Percentiles rank a stretch among this genome's conserved stretches.
Conservation (phyloP, 441 rosid genomes). For the Pelargonium fulgidum region DNA sequence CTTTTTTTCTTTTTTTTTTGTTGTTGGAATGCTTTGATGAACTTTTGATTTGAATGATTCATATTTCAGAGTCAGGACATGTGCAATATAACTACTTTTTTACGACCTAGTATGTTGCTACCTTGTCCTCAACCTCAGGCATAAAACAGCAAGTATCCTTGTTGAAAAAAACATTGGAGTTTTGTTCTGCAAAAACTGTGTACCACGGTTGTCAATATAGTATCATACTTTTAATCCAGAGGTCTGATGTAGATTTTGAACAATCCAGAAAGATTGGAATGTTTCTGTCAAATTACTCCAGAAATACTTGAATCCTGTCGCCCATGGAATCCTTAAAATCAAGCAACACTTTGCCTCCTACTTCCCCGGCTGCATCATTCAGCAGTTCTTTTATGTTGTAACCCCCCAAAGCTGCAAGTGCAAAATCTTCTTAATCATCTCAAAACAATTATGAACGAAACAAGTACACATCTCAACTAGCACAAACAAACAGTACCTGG, state of each 20-base stretch:
- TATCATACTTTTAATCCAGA: no score
- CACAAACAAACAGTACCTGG: conserved; percentile 43
- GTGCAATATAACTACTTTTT: no score
- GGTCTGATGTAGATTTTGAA: no score
- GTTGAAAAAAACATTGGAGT: not conserved
- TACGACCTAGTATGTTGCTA: no score
- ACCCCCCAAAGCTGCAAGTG: conserved; percentile 60
- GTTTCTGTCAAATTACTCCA: conserved; percentile 34
- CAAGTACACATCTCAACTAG: not conserved
- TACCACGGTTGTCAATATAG: no score
- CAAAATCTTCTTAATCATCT: not conserved
- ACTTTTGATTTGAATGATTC: no score
- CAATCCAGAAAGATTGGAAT: no score
- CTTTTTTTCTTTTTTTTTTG: no score
- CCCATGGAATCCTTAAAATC: conserved; percentile 75
- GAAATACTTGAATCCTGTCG: conserved; percentile 87
- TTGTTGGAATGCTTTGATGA: no score
- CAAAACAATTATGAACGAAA: not conserved
- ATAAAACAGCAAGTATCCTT: not conserved
- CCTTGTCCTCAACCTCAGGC: no score
- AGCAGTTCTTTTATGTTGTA: conserved; percentile 73
- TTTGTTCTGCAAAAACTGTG: no score
- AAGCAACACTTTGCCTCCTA: conserved; percentile 67
- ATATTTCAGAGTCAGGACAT: no score
- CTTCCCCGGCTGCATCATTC: conserved; percentile 68